phyloP scores from a whole-genome alignment of 805 yeast species.

The Ogataea nakhonphanomensis region DNA sequence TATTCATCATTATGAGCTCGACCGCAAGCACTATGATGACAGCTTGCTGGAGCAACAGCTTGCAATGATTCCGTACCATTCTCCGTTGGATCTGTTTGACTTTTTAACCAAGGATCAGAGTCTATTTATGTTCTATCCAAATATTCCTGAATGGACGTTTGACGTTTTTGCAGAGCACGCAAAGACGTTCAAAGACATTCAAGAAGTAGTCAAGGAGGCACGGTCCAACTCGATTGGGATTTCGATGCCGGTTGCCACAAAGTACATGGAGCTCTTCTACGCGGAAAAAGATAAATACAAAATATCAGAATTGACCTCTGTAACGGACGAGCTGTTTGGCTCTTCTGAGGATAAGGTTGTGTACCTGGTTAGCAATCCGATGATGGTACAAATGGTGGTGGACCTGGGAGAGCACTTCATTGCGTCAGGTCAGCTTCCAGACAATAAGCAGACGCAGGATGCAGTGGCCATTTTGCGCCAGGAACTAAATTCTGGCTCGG shows the following conservation, averaged over 20 bases:
- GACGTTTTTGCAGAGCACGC: conserved; percentile 3
- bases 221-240: neutral
- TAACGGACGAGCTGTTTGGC: conserved; percentile 1
- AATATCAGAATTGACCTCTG: neutral
- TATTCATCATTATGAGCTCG: conserved; percentile 10
- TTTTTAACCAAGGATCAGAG: conserved; percentile 18
- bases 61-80: conserved; percentile 16
- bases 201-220: conserved; percentile 2
- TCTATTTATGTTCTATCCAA: conserved; percentile 22
- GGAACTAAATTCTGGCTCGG: neutral
- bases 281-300: conserved; percentile 1
- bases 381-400: conserved; percentile 3
- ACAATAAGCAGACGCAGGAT: conserved; percentile 4
- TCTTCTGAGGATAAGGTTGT: conserved; percentile 1
- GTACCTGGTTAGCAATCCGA: conserved; percentile 2
- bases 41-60: conserved; percentile 2
- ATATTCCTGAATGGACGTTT: conserved; percentile 11
- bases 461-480: conserved; percentile 3
- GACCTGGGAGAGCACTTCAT: conserved; percentile 7
- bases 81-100: conserved; percentile 26
- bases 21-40: conserved; percentile 11
- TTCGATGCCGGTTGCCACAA: conserved; percentile 6
- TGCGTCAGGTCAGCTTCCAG: conserved; percentile 5
- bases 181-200: conserved; percentile 1
- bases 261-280: conserved; percentile 4